Evolutionary conservation across 208 protist species (phyloP).

Genomic region (Blechomonas ayalai): DNA sequence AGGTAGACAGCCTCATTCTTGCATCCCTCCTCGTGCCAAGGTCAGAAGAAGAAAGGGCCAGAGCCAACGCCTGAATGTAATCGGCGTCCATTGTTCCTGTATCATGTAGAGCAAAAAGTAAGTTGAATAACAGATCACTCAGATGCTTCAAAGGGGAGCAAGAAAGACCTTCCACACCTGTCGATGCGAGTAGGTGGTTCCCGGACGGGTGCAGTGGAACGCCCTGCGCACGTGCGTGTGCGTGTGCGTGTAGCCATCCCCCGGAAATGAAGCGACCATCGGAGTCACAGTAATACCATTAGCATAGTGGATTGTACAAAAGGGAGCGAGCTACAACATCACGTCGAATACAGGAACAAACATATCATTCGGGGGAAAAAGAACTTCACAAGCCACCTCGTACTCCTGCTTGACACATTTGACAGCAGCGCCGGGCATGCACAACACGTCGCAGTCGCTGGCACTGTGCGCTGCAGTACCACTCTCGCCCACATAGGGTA

Average conservation of each 20-base stretch:
- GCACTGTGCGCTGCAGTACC: conserved; percentile 65
- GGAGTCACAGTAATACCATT: too few species aligned
- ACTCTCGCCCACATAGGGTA: conserved; percentile 42
- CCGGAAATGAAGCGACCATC: too few species aligned
- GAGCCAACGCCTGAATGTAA: conserved; percentile 1
- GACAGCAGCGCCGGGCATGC: conserved; percentile 30
- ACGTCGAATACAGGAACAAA: neutral
- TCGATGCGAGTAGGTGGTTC: too few species aligned
- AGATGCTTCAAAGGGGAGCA: conserved; percentile 1
- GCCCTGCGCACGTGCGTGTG: too few species aligned
- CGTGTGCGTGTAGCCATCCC: too few species aligned
- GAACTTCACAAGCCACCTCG: too few species aligned
- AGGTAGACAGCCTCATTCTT: conserved; percentile 2
- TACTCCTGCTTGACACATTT: neutral
- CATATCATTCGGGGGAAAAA: neutral
- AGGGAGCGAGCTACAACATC: neutral
- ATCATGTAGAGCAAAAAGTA: neutral
- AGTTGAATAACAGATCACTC: neutral
- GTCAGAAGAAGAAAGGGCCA: conserved; percentile 6
- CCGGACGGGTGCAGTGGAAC: too few species aligned
- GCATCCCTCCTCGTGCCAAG: conserved; percentile 6
- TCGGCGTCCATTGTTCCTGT: neutral
- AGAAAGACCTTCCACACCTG: too few species aligned
- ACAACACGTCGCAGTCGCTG: conserved; percentile 29
- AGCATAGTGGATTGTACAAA: neutral